phyloP scores from a whole-genome alignment of 2,329 filamentous ascomycete genomes.

The Trichoderma citrinoviride region DNA sequence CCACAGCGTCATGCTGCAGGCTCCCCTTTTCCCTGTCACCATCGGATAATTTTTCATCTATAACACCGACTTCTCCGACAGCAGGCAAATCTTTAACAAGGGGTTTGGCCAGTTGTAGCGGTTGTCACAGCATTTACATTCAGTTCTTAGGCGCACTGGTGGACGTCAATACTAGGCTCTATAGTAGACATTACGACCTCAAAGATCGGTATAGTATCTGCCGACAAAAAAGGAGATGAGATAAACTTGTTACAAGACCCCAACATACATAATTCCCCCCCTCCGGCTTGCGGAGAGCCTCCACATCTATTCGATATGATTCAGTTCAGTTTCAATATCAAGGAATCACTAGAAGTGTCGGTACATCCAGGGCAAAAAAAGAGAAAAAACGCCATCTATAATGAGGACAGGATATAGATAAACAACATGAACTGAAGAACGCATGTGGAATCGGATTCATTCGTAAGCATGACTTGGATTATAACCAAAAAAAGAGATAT shows the following conservation, averaged over 20 bases:
- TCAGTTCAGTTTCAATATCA: not conserved
- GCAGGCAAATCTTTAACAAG: too few relatives aligned
- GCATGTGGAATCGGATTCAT: conserved; percentile 15
- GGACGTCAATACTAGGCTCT: not conserved
- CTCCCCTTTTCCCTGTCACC: too few relatives aligned
- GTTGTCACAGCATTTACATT: too few relatives aligned
- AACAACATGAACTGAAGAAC: conserved; percentile 17
- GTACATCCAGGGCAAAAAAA: not conserved
- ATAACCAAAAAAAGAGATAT: conserved; percentile 18
- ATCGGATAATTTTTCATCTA: too few relatives aligned
- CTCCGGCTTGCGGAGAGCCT: not conserved
- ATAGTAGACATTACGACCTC: not conserved
- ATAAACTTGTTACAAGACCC: not conserved
- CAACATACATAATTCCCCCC: not conserved
- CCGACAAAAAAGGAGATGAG: not conserved
- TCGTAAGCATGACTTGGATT: conserved; percentile 17
- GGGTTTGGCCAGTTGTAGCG: too few relatives aligned
- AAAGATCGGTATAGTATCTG: not conserved
- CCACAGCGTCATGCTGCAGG: not conserved
- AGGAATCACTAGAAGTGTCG: not conserved
- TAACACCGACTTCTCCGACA: too few relatives aligned
- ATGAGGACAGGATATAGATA: conserved; percentile 12
- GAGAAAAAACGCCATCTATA: conserved; percentile 18
- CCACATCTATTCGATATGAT: too few relatives aligned
- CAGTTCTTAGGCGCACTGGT: not conserved